phyloP scores from a whole-genome alignment of 441 rosid genomes.

The Aquilaria agallochum region DNA sequence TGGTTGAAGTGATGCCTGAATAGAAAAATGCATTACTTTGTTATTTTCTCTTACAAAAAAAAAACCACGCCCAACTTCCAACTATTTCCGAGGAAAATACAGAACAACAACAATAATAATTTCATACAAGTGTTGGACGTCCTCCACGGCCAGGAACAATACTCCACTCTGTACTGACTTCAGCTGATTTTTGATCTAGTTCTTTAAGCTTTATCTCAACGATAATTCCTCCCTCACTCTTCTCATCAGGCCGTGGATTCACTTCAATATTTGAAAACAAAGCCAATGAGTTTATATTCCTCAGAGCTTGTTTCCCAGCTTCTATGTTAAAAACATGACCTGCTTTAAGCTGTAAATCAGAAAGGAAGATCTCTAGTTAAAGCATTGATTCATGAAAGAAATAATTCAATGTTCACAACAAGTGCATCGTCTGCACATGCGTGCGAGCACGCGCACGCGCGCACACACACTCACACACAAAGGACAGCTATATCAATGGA shows the following conservation, averaged over 20 bases:
- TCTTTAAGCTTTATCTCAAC: conserved; percentile 97
- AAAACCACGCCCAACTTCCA: not conserved
- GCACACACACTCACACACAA: conserved; percentile 1
- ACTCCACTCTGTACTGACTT: conserved; percentile 98
- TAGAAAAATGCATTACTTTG: conserved; percentile 5
- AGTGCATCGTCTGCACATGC: not conserved
- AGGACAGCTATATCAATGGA: not conserved
- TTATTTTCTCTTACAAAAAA: not conserved
- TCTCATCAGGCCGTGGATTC: conserved; percentile 91
- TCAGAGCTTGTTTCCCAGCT: conserved; percentile 88
- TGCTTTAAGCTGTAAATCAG: conserved; percentile 58
- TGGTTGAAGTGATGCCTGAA: conserved; percentile 88
- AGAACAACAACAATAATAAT: conserved; percentile 1
- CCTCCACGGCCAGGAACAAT: conserved; percentile 98
- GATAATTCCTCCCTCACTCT: conserved; percentile 88
- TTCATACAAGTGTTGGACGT: conserved; percentile 77
- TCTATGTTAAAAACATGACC: conserved; percentile 89
- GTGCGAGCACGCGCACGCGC: not conserved
- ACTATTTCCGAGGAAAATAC: not conserved
- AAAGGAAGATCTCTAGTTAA: conserved; percentile 9
- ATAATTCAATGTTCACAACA: not conserved
- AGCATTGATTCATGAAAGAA: conserved; percentile 7
- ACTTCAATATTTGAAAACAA: conserved; percentile 92
- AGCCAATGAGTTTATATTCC: conserved; percentile 74
- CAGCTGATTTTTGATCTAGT: conserved; percentile 93